These are phyloP conservation scores for Eleusine indica DNA, from an alignment of 176 grass and related monocot genomes.

Conservation along the genomic window DNA sequence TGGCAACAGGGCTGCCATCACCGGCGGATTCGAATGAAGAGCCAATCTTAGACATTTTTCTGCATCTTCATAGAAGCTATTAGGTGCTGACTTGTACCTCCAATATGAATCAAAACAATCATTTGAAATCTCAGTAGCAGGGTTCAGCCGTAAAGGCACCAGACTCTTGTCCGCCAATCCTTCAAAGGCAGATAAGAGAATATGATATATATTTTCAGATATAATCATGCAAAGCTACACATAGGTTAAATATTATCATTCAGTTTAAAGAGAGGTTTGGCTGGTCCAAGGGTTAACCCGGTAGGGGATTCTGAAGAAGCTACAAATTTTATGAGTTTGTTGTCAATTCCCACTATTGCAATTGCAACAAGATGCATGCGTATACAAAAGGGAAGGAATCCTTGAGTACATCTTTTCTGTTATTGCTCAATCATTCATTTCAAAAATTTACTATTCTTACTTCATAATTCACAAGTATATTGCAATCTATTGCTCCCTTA, in stretches of 20 bases:
- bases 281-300: not conserved
- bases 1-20: conserved; percentile 64
- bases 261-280: not conserved
- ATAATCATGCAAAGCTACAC: conserved; percentile 15
- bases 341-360: not conserved
- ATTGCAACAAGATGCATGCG: not conserved
- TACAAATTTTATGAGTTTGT: too few species aligned
- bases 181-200: conserved; percentile 31
- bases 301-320: too few species aligned
- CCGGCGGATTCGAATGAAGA: conserved; percentile 59
- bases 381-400: not conserved
- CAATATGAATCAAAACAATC: conserved; percentile 57
- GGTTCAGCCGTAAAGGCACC: conserved; percentile 58
- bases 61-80: conserved; percentile 57
- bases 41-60: conserved; percentile 63
- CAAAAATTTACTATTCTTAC: not conserved
- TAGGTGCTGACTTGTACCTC: conserved; percentile 55
- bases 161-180: conserved; percentile 50
- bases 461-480: conserved; percentile 18
- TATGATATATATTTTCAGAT: conserved; percentile 15
- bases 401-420: not conserved
- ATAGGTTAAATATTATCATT: not conserved
- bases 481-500: not conserved
- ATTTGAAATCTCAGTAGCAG: conserved; percentile 47
- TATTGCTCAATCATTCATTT: not conserved